phyloP scores from a whole-genome alignment of 352 stramenopile species.

The Globisporangium megalacanthum region DNA sequence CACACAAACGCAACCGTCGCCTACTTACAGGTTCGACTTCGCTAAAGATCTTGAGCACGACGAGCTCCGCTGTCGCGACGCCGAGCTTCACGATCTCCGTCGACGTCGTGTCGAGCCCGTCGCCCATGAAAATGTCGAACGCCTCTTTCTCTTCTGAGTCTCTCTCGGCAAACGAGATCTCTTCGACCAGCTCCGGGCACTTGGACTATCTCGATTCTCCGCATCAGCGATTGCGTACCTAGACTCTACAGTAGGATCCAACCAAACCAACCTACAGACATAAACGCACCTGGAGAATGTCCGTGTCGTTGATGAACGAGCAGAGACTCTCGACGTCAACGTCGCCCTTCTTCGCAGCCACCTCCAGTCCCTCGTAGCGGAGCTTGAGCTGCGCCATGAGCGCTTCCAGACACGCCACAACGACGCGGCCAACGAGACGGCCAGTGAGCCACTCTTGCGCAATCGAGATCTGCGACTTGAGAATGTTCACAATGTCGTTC shows the following conservation, averaged over 20 bases:
- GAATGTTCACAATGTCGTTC: conserved; percentile 86
- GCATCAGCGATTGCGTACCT: neutral
- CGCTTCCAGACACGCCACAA: conserved; percentile 62
- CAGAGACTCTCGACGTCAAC: conserved; percentile 73
- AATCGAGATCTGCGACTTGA: conserved; percentile 84
- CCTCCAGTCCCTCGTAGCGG: conserved; percentile 54
- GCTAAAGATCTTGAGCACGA: conserved; percentile 74
- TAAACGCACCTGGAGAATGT: conserved; percentile 61
- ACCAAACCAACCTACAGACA: neutral
- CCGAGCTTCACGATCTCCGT: conserved; percentile 79
- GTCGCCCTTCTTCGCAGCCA: conserved; percentile 36
- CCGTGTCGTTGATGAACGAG: conserved; percentile 82
- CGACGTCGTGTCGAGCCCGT: conserved; percentile 66
- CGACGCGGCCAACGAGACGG: conserved; percentile 51
- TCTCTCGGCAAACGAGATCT: conserved; percentile 75
- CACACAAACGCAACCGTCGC: neutral
- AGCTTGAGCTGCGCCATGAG: conserved; percentile 73
- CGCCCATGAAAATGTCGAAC: conserved; percentile 72
- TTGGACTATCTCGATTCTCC: conserved; percentile 39
- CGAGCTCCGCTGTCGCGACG: conserved; percentile 49
- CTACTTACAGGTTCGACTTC: conserved; percentile 63
- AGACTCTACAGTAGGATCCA: no score
- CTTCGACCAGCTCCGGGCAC: conserved; percentile 75
- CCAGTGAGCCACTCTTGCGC: conserved; percentile 78
- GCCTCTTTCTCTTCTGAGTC: conserved; percentile 70